These are phyloP conservation scores for Myriosclerotinia duriaeana DNA, from an alignment of 2,329 filamentous ascomycete genomes.

Conservation along the genomic window DNA sequence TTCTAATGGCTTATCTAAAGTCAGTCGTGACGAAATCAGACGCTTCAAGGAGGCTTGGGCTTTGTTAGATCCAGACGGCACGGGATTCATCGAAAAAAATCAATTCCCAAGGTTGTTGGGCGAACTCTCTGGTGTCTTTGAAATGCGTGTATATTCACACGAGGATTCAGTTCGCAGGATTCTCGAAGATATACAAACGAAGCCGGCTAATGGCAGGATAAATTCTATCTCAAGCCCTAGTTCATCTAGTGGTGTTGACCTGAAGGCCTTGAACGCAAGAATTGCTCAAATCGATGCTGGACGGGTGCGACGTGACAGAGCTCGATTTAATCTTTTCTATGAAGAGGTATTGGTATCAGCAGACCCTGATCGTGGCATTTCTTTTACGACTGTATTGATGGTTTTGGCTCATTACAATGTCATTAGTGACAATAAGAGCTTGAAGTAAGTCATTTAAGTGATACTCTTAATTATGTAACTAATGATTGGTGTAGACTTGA, in stretches of 20 bases:
- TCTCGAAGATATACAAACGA: slow-evolving; percentile 71
- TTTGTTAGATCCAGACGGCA: slow-evolving; percentile 86
- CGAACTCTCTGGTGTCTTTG: slow-evolving; percentile 91
- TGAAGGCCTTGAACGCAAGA: slow-evolving; percentile 72
- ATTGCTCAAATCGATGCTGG: slow-evolving; percentile 71
- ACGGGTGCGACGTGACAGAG: slow-evolving; percentile 71
- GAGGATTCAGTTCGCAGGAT: slow-evolving; percentile 86
- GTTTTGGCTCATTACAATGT: slow-evolving; percentile 98
- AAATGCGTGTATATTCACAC: slow-evolving; percentile 93
- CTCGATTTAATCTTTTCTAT: slow-evolving; percentile 90
- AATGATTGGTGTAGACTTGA: slow-evolving; percentile 63
- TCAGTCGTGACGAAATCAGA: slow-evolving; percentile 90
- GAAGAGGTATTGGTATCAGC: slow-evolving; percentile 94
- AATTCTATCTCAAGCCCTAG: slow-evolving; percentile 54
- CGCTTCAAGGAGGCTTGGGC: slow-evolving; percentile 99
- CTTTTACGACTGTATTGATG: slow-evolving; percentile 90
- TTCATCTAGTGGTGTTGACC: slow-evolving; percentile 60
- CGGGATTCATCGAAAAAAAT: slow-evolving; percentile 87
- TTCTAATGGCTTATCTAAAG: slow-evolving; percentile 84
- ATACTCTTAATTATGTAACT: slow-evolving; percentile 26
- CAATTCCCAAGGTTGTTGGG: slow-evolving; percentile 84
- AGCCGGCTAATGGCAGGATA: slow-evolving; percentile 44
- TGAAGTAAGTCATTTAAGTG: slow-evolving; percentile 57
- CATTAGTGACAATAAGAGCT: slow-evolving; percentile 94
- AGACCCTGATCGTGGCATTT: slow-evolving; percentile 84